These are phyloP conservation scores for Phytophthora cactorum DNA, from an alignment of 352 stramenopile species.

Conservation along the genomic window DNA sequence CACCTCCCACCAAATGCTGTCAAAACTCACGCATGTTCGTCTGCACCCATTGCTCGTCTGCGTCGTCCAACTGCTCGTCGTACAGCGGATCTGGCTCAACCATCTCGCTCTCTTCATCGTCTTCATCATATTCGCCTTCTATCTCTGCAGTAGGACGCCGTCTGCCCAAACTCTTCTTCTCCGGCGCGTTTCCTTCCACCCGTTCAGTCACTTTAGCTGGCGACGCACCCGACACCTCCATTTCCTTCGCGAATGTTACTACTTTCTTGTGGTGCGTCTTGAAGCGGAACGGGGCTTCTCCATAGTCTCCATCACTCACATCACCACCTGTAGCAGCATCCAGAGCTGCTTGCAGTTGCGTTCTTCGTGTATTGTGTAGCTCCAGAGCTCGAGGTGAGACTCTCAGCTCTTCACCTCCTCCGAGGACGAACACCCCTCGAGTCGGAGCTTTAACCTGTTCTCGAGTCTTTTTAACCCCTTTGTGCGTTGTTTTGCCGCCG, in stretches of 20 bases:
- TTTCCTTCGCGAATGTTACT: constrained; percentile 23
- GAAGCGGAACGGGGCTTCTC: constrained; percentile 61
- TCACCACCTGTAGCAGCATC: constrained; percentile 29
- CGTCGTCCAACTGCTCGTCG: constrained; percentile 66
- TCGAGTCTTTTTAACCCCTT: not conserved
- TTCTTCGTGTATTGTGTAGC: constrained; percentile 43
- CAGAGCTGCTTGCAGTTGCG: constrained; percentile 54
- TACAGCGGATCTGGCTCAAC: constrained; percentile 65
- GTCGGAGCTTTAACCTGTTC: constrained; percentile 8
- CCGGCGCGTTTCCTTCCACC: constrained; percentile 37
- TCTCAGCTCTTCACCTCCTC: constrained; percentile 39
- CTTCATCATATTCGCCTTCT: constrained; percentile 17
- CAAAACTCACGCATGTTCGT: constrained; percentile 58
- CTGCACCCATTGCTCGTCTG: constrained; percentile 75
- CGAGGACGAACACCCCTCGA: constrained; percentile 25
- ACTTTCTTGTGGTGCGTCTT: constrained; percentile 14
- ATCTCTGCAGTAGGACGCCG: constrained; percentile 6
- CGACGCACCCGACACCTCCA: constrained; percentile 23
- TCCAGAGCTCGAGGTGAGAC: constrained; percentile 46
- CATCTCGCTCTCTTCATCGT: constrained; percentile 22
- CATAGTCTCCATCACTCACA: constrained; percentile 12
- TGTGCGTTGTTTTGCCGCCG: not conserved
- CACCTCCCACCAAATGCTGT: not conserved
- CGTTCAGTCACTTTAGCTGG: constrained; percentile 21
- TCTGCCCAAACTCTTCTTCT: constrained; percentile 38